Conservation (phyloP, 1,284 basidiomycete species). For the Vanrija pseudolonga region DNA sequence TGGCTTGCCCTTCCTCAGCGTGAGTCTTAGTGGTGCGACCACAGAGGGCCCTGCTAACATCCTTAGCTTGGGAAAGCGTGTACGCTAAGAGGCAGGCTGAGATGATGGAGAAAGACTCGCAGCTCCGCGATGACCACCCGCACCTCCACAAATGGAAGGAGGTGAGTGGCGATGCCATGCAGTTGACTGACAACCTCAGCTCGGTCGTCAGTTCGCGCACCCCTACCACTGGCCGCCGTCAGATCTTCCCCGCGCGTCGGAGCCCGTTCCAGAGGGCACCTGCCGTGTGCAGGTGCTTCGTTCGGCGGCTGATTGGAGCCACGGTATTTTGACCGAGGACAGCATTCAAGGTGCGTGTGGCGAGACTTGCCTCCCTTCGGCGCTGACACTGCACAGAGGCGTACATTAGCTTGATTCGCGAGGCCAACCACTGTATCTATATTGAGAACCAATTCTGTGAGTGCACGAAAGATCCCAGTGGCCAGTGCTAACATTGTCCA, state of each 20-base stretch:
- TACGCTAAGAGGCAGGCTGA: constrained; percentile 29
- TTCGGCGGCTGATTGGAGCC: constrained; percentile 85
- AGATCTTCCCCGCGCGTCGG: constrained; percentile 33
- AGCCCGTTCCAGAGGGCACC: constrained; percentile 39
- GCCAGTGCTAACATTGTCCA: constrained; percentile 15
- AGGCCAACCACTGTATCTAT: constrained; percentile 83
- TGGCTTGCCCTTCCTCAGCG: constrained; percentile 79
- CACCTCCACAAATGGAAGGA: constrained; percentile 46
- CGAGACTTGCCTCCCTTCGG: background rate
- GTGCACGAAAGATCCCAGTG: constrained; percentile 35
- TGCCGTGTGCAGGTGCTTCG: constrained; percentile 54
- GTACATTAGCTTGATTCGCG: constrained; percentile 76
- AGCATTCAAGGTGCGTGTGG: constrained; percentile 74
- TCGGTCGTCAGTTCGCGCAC: constrained; percentile 42
- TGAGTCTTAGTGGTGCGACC: constrained; percentile 11
- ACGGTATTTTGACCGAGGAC: constrained; percentile 77
- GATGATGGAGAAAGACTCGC: constrained; percentile 23
- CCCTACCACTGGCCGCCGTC: constrained; percentile 48
- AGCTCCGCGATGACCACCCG: constrained; percentile 45
- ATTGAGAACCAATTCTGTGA: constrained; percentile 94
- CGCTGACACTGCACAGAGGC: constrained; percentile 27
- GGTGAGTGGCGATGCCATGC: constrained; percentile 10
- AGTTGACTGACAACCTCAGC: constrained; percentile 8
- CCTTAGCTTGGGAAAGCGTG: constrained; percentile 40
- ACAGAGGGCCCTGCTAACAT: background rate